phyloP scores from a whole-genome alignment of 352 stramenopile species.

The Phytophthora palmivora region DNA sequence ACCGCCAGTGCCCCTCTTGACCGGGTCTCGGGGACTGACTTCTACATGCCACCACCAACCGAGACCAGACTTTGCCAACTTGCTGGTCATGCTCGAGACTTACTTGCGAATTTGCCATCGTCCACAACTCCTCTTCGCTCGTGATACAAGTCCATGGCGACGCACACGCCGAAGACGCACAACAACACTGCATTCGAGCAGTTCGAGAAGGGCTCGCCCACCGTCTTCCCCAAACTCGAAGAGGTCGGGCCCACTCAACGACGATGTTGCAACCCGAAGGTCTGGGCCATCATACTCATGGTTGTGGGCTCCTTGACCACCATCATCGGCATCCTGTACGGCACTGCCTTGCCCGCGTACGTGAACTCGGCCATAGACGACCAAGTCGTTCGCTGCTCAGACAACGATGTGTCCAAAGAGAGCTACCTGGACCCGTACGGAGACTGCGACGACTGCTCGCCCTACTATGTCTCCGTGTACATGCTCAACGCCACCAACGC shows the following conservation, averaged over 20 bases:
- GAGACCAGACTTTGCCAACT: slow-evolving; percentile 15
- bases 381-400: slow-evolving; percentile 49
- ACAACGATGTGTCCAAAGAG: slow-evolving; percentile 45
- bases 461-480: slow-evolving; percentile 72
- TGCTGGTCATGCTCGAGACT: slow-evolving; percentile 13
- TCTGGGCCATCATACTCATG: slow-evolving; percentile 44
- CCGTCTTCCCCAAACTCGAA: slow-evolving; percentile 35
- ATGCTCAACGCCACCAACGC: slow-evolving; percentile 86
- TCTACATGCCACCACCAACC: slow-evolving; percentile 16
- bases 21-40: slow-evolving; percentile 1
- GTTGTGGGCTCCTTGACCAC: slow-evolving; percentile 45
- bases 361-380: slow-evolving; percentile 55
- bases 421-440: slow-evolving; percentile 65
- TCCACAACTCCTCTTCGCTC: not conserved
- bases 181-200: slow-evolving; percentile 29
- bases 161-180: slow-evolving; percentile 29
- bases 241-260: slow-evolving; percentile 14
- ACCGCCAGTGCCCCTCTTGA: slow-evolving; percentile 3
- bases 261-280: slow-evolving; percentile 47
- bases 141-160: slow-evolving; percentile 15
- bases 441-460: slow-evolving; percentile 80
- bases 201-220: slow-evolving; percentile 36
- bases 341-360: slow-evolving; percentile 57
- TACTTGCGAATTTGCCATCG: slow-evolving; percentile 33
- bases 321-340: slow-evolving; percentile 60